Base-by-base conservation (phyloP, 352 stramenopile species). In the Phytophthora uliginosa region DNA sequence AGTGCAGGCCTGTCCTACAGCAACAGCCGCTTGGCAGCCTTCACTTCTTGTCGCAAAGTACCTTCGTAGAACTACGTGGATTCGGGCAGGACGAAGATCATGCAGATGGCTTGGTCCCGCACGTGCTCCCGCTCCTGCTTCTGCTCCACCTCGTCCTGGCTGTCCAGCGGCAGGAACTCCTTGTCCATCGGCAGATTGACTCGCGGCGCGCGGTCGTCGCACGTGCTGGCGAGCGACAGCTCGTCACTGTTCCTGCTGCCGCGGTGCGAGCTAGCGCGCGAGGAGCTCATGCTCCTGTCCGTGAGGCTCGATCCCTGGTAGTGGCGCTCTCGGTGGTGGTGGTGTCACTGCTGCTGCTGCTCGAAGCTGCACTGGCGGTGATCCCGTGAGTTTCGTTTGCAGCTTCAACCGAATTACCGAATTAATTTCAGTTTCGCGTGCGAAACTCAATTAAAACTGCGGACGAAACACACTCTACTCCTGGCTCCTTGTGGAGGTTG, bases 101-200 rank as follows among this genome's bases (percentile, higher is more conserved):
- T 91, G 74, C 89, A 93, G 70, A 96, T 93, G 65, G 95, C 88
- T 72, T 95, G 86, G 65, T 94, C 82, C n/a, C 89, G 83, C 66
- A 93, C 66, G 7, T 84, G 61, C 54, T 28, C 24, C 2, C 24
- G 24, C 1, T 26, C 26, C 26, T 28, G 26, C 26, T 28, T 6
- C 26, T 6, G 52, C n/a, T 78, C 81, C 8, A 73, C 62, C 2
- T 81, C 74, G 26, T 77, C 63, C 33, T 78, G 57, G 24, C 31
- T 67, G 6, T 77, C 60, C n/a, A 90, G 53, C 33, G 84, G 79
- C 60, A 86, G 63, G 22, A 90, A 88, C 33, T 90, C 78, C 12
- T 72, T 75, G 54, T 85, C 78, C 20, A 84, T 52, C 28, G 83
- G 83, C 51, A 88, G 45, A 26, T 89, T 81, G 38, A 78, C 57